Evolutionary conservation across 1,139 yeast species (phyloP).

Genomic region (Yamadazyma triangularis): DNA sequence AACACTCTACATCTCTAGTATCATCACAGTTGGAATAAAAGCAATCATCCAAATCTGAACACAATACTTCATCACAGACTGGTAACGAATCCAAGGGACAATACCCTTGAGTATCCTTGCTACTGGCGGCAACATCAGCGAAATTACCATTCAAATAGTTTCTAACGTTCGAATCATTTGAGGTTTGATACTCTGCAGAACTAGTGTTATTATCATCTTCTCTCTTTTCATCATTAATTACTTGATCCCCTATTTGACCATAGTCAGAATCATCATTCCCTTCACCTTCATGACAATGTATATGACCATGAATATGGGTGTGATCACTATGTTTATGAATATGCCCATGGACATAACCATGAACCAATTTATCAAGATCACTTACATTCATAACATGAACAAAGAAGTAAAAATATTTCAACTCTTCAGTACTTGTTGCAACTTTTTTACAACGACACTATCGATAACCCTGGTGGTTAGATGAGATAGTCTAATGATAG

Average conservation of each 20-base stretch:
- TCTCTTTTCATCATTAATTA: background rate
- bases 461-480: background rate
- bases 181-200: background rate
- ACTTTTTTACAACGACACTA: background rate
- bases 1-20: constrained; percentile 11
- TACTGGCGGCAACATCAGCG: too few relatives aligned
- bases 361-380: constrained; percentile 18
- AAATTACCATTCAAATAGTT: constrained; percentile 20
- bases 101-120: constrained; percentile 1
- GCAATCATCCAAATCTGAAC: constrained; percentile 45
- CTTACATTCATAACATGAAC: background rate
- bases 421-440: too few relatives aligned
- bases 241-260: background rate
- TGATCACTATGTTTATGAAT: constrained; percentile 61
- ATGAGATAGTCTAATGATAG: too few relatives aligned
- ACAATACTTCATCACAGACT: constrained; percentile 38
- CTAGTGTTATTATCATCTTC: background rate
- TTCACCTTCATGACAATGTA: constrained; percentile 43
- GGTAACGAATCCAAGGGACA: constrained; percentile 25
- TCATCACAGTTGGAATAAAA: constrained; percentile 34
- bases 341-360: constrained; percentile 66
- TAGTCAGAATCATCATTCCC: too few relatives aligned
- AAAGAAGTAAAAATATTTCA: background rate
- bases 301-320: constrained; percentile 67
- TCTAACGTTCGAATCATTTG: constrained; percentile 54